A percentile compares a stretch with the other conserved stretches of the same genome.
phyloP scores from a whole-genome alignment of 164 flowering plant species.

The Protea cynaroides region DNA sequence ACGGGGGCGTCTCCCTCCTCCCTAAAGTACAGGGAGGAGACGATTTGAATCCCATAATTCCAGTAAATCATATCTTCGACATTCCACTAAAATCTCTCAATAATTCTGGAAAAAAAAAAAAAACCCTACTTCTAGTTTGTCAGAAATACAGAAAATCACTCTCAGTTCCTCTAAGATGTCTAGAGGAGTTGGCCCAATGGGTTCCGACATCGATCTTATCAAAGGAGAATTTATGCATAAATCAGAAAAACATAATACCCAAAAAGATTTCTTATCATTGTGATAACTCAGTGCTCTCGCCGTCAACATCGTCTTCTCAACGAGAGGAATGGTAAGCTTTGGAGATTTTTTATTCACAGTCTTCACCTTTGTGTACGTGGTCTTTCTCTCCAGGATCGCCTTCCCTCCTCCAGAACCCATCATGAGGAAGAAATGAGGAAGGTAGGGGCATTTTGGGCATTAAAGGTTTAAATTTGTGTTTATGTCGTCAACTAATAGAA shows the following conservation, averaged over 20 bases:
- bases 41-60: no score
- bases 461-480: no score
- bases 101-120: no score
- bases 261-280: slow-evolving; percentile 25
- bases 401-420: slow-evolving; percentile 26
- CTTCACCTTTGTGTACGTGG: slow-evolving; percentile 30
- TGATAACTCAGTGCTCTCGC: slow-evolving; percentile 33
- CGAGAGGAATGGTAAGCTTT: slow-evolving; percentile 35
- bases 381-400: slow-evolving; percentile 20
- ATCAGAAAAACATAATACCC: slow-evolving; percentile 1
- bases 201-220: slow-evolving; percentile 35
- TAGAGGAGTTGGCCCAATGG: slow-evolving; percentile 49
- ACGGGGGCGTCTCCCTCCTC: no score
- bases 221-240: slow-evolving; percentile 3
- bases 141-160: no score
- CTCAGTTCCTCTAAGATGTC: slow-evolving; percentile 30
- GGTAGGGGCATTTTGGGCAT: no score
- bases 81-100: no score
- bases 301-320: slow-evolving; percentile 24
- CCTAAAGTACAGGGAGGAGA: no score
- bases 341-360: slow-evolving; percentile 29
- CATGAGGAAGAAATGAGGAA: no score
- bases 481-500: no score
- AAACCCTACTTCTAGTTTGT: no score
- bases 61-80: no score